Evolutionary conservation across 2,329 filamentous ascomycete species (phyloP).

Genomic region (Diaporthe batatas): DNA sequence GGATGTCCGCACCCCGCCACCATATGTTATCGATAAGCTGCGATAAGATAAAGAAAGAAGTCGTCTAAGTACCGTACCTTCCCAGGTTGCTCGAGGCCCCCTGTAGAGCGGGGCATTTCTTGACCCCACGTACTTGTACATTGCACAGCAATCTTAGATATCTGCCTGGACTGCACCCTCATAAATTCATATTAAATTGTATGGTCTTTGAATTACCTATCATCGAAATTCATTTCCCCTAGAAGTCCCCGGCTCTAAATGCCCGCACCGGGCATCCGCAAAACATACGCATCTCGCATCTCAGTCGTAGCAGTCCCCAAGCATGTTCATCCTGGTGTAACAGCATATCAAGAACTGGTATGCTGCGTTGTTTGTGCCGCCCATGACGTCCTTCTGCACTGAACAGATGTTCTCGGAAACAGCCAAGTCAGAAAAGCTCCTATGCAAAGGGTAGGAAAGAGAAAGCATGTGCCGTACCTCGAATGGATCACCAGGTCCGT

Average conservation of each 20-base stretch:
- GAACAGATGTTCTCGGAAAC: neutral
- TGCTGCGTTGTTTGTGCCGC: neutral
- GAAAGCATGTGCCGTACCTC: neutral
- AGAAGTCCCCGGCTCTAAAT: fast-evolving
- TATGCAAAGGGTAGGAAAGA: fast-evolving
- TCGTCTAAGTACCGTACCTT: no score
- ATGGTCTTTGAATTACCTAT: neutral
- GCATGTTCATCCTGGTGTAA: neutral
- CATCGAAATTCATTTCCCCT: neutral
- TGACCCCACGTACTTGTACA: neutral
- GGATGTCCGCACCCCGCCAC: slow-evolving; percentile 24
- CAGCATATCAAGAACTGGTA: slow-evolving; percentile 20
- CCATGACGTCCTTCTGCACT: slow-evolving; percentile 2
- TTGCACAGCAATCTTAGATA: no score
- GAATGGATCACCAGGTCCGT: neutral
- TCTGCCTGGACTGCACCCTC: no score
- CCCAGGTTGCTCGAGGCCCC: no score
- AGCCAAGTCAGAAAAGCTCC: neutral
- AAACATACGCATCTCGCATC: neutral
- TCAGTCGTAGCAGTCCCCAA: neutral
- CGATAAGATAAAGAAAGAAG: neutral
- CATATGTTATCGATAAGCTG: slow-evolving; percentile 1
- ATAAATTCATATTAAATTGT: neutral
- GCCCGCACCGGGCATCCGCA: neutral
- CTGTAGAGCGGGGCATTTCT: no score